These are phyloP conservation scores for Phyllostachys edulis DNA, from an alignment of 176 grass and related monocot species.

Conservation along the genomic window DNA sequence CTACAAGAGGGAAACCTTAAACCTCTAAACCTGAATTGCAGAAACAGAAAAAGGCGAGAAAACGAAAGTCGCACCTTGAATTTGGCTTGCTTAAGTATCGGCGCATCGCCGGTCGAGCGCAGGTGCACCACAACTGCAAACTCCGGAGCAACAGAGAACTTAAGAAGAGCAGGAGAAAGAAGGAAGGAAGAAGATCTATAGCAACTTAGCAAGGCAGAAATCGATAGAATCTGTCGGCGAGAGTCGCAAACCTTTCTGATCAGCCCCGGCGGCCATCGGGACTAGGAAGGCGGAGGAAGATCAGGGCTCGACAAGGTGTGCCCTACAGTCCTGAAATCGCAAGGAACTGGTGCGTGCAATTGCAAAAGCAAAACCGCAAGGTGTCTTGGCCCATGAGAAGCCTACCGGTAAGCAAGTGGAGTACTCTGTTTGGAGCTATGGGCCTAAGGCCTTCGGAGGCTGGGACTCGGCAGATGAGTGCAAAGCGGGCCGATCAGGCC, in stretches of 20 bases:
- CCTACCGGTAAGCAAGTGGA: background rate
- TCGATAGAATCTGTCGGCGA: background rate
- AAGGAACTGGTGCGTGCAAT: background rate
- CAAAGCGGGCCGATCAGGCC: background rate
- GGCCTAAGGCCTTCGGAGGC: background rate
- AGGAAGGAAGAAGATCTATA: background rate
- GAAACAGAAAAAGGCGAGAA: background rate
- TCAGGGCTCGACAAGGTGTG: background rate
- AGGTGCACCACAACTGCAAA: slow-evolving; percentile 74
- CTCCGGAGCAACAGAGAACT: background rate
- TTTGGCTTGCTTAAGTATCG: slow-evolving; percentile 79
- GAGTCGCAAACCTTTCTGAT: slow-evolving; percentile 46
- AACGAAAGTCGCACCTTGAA: slow-evolving; percentile 53
- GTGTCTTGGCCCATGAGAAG: background rate
- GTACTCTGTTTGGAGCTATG: background rate
- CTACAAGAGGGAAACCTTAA: background rate
- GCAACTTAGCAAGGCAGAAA: background rate
- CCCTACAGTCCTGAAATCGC: background rate
- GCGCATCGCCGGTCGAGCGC: slow-evolving; percentile 64
- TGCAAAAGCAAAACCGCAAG: background rate
- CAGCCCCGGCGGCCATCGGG: slow-evolving; percentile 37
- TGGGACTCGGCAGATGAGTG: no score
- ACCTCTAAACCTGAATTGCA: background rate
- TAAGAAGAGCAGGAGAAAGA: background rate
- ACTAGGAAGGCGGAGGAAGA: background rate